Conservation (phyloP, 2,329 filamentous ascomycete species). For the Aureobasidium sp. region DNA sequence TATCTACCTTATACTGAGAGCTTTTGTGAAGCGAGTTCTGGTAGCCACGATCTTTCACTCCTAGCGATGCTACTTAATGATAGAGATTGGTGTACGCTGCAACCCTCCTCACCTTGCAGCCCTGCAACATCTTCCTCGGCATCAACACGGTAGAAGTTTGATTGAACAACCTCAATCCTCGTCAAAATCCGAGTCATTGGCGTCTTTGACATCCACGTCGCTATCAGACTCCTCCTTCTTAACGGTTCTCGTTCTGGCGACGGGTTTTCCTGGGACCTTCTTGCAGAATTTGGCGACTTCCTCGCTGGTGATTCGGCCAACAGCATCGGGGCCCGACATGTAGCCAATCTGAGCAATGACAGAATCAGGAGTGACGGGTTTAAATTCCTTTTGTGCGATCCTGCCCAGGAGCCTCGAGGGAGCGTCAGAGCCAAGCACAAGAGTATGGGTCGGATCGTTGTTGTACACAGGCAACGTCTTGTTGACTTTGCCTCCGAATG, state of each 20-base stretch:
- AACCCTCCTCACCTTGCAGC: neutral
- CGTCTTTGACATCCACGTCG: neutral
- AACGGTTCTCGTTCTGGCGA: neutral
- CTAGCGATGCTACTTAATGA: neutral
- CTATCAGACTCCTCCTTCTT: neutral
- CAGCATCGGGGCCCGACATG: neutral
- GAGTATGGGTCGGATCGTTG: constrained; percentile 2
- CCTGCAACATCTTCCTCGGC: neutral
- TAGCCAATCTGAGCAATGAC: neutral
- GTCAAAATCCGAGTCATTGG: neutral
- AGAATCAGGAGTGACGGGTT: neutral
- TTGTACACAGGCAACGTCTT: neutral
- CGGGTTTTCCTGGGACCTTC: neutral
- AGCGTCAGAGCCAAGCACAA: constrained; percentile 14
- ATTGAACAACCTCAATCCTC: neutral
- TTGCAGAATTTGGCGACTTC: neutral
- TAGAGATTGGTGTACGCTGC: neutral
- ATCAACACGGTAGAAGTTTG: neutral
- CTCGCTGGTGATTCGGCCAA: neutral
- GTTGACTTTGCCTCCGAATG: constrained; percentile 14
- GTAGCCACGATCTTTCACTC: neutral
- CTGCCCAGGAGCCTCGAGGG: neutral
- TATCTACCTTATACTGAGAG: neutral
- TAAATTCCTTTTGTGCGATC: neutral
- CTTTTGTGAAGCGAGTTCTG: neutral